Evolutionary conservation across 2,329 filamentous ascomycete genomes (phyloP).

Genomic region (Venturia aucupariae): DNA sequence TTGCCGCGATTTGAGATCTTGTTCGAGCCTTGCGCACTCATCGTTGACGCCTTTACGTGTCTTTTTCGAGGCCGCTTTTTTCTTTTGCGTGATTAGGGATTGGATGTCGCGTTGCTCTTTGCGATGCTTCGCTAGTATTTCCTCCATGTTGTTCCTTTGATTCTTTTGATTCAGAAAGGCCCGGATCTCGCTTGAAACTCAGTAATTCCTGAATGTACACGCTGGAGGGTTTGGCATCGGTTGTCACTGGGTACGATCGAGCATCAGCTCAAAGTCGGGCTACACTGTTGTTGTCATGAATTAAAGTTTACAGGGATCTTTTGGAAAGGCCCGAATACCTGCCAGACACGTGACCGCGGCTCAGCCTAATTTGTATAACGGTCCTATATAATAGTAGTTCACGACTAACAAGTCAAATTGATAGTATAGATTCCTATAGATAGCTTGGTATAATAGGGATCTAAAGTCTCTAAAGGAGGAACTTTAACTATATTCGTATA

Average conservation of each 20-base stretch:
- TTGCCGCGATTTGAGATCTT: conserved; percentile 47
- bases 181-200: not conserved
- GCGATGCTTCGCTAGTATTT: conserved; percentile 68
- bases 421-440: too few relatives aligned
- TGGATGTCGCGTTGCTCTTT: conserved; percentile 86
- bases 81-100: conserved; percentile 81
- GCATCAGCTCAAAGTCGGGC: not conserved
- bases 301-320: not conserved
- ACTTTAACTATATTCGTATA: too few relatives aligned
- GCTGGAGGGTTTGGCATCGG: not conserved
- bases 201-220: not conserved
- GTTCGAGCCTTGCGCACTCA: conserved; percentile 51
- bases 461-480: too few relatives aligned
- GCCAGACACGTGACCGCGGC: not conserved
- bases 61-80: conserved; percentile 89
- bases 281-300: not conserved
- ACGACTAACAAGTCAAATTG: too few relatives aligned
- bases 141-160: conserved; percentile 47
- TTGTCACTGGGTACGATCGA: not conserved
- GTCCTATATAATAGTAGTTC: too few relatives aligned
- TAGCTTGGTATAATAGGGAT: too few relatives aligned
- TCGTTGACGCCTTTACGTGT: conserved; percentile 52
- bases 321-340: not conserved
- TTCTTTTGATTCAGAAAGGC: not conserved
- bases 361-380: not conserved